Evolutionary conservation across 1,284 basidiomycete species (phyloP).

Genomic region (Pterulicium gracile): DNA sequence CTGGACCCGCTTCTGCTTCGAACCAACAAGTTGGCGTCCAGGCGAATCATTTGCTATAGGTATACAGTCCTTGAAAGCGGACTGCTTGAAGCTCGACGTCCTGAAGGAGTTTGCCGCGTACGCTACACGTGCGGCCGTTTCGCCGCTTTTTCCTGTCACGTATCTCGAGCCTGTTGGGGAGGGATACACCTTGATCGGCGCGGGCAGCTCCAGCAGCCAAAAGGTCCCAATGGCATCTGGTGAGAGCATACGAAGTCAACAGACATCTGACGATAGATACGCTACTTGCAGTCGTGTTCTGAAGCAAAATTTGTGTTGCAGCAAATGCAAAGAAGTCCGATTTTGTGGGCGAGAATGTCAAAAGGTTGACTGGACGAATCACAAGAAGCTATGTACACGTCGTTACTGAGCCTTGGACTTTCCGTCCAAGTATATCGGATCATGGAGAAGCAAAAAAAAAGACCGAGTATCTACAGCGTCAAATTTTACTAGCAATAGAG

Average conservation of each 20-base stretch:
- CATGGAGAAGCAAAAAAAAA: too few relatives aligned
- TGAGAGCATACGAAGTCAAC: conserved; percentile 12
- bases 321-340: conserved; percentile 23
- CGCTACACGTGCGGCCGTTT: conserved; percentile 34
- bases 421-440: too few relatives aligned
- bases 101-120: conserved; percentile 26
- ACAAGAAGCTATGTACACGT: conserved; percentile 21
- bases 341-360: conserved; percentile 37
- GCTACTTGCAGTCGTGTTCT: conserved; percentile 23
- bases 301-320: conserved; percentile 22
- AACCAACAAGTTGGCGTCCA: conserved; percentile 17
- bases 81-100: conserved; percentile 16
- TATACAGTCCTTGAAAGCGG: too few relatives aligned
- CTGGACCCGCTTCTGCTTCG: conserved; percentile 18
- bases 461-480: too few relatives aligned
- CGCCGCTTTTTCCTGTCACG: conserved; percentile 35
- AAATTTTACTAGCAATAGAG: too few relatives aligned
- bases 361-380: conserved; percentile 31
- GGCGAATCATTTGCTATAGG: too few relatives aligned
- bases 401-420: too few relatives aligned
- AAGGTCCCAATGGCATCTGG: conserved; percentile 5
- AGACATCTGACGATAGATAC: conserved; percentile 8
- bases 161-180: conserved; percentile 27
- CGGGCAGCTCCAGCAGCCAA: conserved; percentile 1
- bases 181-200: too few relatives aligned